Evolutionary conservation across 805 yeast species (phyloP).

Genomic region (Starmerella tilneyi): DNA sequence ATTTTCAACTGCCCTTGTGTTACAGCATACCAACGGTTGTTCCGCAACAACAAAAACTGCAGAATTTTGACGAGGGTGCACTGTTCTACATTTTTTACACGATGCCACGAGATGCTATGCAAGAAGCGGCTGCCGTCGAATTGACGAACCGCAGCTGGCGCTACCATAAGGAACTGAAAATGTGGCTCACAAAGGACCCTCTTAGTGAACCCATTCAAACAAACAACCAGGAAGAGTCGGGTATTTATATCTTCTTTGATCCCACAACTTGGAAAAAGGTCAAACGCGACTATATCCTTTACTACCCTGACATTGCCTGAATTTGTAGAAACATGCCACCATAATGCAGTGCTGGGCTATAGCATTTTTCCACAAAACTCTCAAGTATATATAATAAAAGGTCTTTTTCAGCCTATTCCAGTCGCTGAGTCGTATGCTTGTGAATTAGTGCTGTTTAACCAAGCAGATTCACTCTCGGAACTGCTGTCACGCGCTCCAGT

Average conservation of each 20-base stretch:
- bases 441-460: no score
- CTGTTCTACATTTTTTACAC: slow-evolving; percentile 87
- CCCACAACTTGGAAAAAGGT: slow-evolving; percentile 95
- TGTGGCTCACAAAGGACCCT: slow-evolving; percentile 94
- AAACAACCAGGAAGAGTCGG: slow-evolving; percentile 78
- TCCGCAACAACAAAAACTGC: slow-evolving; percentile 38
- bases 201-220: slow-evolving; percentile 76
- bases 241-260: slow-evolving; percentile 87
- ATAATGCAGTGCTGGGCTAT: no score
- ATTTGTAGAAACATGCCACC: no score
- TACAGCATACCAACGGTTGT: slow-evolving; percentile 36
- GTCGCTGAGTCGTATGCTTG: no score
- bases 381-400: no score
- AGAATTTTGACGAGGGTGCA: slow-evolving; percentile 74
- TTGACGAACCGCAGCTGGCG: slow-evolving; percentile 91
- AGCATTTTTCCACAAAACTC: no score
- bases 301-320: slow-evolving; percentile 53
- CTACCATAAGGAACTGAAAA: slow-evolving; percentile 87
- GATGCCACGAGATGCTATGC: slow-evolving; percentile 83
- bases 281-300: slow-evolving; percentile 54
- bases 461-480: no score
- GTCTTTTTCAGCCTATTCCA: neutral
- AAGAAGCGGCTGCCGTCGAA: slow-evolving; percentile 88
- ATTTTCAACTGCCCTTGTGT: slow-evolving; percentile 55
- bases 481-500: no score